These are phyloP conservation scores for Tardiomyces digboiensis DNA, from an alignment of 1,139 yeast species.

Conservation along the genomic window DNA sequence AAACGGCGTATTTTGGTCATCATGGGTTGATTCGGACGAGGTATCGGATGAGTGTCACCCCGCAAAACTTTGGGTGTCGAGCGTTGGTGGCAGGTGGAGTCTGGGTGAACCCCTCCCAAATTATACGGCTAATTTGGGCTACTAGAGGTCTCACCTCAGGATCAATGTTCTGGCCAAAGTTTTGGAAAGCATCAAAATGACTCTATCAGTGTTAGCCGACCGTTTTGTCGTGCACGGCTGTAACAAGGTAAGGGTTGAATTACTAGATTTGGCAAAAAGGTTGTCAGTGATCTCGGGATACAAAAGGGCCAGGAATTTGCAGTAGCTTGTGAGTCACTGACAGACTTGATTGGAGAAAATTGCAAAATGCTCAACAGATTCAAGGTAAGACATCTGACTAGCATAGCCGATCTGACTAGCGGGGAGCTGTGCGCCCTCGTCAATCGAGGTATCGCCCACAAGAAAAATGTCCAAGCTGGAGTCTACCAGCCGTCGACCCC, in stretches of 20 bases:
- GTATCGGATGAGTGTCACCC: too few relatives aligned
- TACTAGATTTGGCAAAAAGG: not conserved
- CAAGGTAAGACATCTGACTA: slow-evolving; percentile 46
- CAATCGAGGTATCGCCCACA: slow-evolving; percentile 26
- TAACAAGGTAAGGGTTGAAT: not conserved
- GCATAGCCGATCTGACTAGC: slow-evolving; percentile 65
- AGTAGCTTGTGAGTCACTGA: not conserved
- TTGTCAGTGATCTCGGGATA: not conserved
- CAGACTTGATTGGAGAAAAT: not conserved
- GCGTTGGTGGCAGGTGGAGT: too few relatives aligned
- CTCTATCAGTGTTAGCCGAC: not conserved
- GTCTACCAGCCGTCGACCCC: slow-evolving; percentile 14
- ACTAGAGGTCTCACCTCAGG: too few relatives aligned
- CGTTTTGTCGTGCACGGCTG: not conserved
- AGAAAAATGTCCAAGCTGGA: slow-evolving; percentile 21
- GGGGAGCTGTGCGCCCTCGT: slow-evolving; percentile 63
- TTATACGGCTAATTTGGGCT: too few relatives aligned
- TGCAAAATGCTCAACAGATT: not conserved
- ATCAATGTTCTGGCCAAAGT: too few relatives aligned
- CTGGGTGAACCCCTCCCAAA: too few relatives aligned
- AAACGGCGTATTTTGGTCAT: too few relatives aligned
- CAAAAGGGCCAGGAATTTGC: not conserved
- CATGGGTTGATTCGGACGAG: too few relatives aligned
- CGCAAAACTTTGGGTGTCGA: too few relatives aligned
- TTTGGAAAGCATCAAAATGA: not conserved